A percentile compares a stretch with the other conserved stretches of the same genome.
These are phyloP conservation scores for Amanita jacksonii DNA, from an alignment of 768 basidiomycete species.

Conservation along the genomic window DNA sequence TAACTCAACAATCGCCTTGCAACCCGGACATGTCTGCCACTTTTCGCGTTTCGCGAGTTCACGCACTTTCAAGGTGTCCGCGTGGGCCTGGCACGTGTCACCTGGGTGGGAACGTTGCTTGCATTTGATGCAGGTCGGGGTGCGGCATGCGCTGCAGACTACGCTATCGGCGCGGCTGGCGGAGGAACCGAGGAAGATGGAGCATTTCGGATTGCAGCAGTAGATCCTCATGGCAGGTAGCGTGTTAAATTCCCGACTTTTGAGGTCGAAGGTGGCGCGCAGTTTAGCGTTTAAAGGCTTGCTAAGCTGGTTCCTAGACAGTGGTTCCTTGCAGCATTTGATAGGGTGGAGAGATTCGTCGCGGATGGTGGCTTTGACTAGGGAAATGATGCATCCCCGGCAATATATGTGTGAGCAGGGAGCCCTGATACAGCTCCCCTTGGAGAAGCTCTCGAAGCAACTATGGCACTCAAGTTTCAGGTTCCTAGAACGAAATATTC, in stretches of 20 bases:
- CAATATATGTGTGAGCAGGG: constrained; percentile 15
- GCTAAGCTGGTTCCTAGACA: constrained; percentile 4
- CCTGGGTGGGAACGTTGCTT: constrained; percentile 34
- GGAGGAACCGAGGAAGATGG: constrained; percentile 3
- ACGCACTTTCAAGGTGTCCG: constrained; percentile 20
- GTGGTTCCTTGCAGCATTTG: constrained; percentile 14
- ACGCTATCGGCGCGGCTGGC: neutral
- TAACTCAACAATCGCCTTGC: constrained; percentile 49
- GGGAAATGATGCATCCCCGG: constrained; percentile 10
- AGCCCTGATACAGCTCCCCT: constrained; percentile 4
- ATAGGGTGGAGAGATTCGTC: constrained; percentile 16
- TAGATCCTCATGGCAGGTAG: constrained; percentile 13
- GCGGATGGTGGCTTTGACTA: constrained; percentile 11
- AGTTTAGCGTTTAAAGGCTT: constrained; percentile 5
- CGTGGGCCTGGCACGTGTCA: constrained; percentile 18
- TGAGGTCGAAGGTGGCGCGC: constrained; percentile 10
- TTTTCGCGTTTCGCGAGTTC: constrained; percentile 33
- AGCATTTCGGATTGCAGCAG: constrained; percentile 13
- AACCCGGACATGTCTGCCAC: constrained; percentile 61
- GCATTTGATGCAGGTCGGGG: constrained; percentile 21
- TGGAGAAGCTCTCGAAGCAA: constrained; percentile 11
- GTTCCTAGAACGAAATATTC: too few species aligned
- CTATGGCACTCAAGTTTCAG: constrained; percentile 11
- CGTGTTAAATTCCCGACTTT: constrained; percentile 12
- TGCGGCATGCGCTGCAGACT: neutral